phyloP scores from a whole-genome alignment of 768 basidiomycete genomes.

The Tubosaeta sp. region DNA sequence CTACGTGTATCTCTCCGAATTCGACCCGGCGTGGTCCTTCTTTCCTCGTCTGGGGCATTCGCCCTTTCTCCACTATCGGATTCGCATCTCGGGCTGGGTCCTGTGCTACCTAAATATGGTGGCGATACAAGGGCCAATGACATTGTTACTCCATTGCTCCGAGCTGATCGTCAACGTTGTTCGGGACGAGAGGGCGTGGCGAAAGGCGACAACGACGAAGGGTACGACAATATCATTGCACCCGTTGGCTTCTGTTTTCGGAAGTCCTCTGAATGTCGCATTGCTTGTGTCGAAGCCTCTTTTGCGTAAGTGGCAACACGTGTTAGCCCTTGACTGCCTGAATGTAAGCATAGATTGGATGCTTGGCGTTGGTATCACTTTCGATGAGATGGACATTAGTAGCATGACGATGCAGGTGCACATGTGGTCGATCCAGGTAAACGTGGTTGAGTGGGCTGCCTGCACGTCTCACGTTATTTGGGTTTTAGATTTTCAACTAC shows the following conservation, averaged over 20 bases:
- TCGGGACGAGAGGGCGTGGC: slow-evolving; percentile 27
- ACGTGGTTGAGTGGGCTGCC: background rate
- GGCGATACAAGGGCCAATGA: slow-evolving; percentile 26
- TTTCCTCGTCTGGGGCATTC: slow-evolving; percentile 27
- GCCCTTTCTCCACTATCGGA: background rate
- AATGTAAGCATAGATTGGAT: slow-evolving; percentile 24
- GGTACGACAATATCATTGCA: slow-evolving; percentile 16
- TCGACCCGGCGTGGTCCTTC: no score
- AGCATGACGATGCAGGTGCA: no score
- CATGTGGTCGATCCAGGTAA: slow-evolving; percentile 27
- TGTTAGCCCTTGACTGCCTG: background rate
- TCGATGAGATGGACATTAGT: no score
- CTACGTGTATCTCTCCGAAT: slow-evolving; percentile 5
- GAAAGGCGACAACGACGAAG: slow-evolving; percentile 12
- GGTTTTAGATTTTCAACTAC: slow-evolving; percentile 26
- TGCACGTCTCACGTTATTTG: background rate
- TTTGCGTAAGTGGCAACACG: slow-evolving; percentile 19
- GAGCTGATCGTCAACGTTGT: slow-evolving; percentile 27
- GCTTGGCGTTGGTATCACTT: slow-evolving; percentile 18
- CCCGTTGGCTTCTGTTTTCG: slow-evolving; percentile 20
- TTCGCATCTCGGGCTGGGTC: slow-evolving; percentile 23
- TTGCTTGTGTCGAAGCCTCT: slow-evolving; percentile 24
- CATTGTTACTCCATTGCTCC: slow-evolving; percentile 25
- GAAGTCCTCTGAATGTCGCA: slow-evolving; percentile 8
- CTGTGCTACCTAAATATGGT: slow-evolving; percentile 23